These are phyloP conservation scores for Petrea volubilis DNA, from an alignment of 257 asterid species.

Conservation along the genomic window DNA sequence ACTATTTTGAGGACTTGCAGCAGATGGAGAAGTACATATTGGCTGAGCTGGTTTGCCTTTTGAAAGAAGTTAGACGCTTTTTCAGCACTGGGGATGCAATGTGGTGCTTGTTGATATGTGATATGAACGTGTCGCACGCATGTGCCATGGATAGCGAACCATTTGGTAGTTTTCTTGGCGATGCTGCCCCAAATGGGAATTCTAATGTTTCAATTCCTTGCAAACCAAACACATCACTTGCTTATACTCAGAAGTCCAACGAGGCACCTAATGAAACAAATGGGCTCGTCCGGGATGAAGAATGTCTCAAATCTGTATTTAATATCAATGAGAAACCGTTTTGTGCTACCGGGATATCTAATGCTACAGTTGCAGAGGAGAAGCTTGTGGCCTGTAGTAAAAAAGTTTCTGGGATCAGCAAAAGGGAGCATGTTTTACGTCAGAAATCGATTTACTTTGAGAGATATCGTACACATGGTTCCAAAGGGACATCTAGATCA, in stretches of 20 bases:
- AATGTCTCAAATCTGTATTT: slow-evolving; percentile 36
- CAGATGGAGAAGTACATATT: slow-evolving; percentile 85
- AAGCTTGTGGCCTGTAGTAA: slow-evolving; percentile 62
- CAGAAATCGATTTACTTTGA: slow-evolving; percentile 77
- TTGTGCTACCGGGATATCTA: slow-evolving; percentile 46
- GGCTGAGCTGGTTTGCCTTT: slow-evolving; percentile 90
- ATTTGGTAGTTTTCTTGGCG: slow-evolving; percentile 45
- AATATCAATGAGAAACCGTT: slow-evolving; percentile 50
- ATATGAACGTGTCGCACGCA: slow-evolving; percentile 87
- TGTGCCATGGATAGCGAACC: slow-evolving; percentile 85
- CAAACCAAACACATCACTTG: slow-evolving; percentile 43
- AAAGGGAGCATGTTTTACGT: slow-evolving; percentile 70
- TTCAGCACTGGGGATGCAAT: slow-evolving; percentile 96
- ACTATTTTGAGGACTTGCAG: slow-evolving; percentile 73
- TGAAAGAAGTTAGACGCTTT: slow-evolving; percentile 82
- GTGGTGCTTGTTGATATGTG: slow-evolving; percentile 96
- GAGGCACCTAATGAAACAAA: slow-evolving; percentile 39
- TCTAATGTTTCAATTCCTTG: slow-evolving; percentile 40
- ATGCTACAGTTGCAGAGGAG: too few relatives aligned
- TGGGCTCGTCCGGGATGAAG: slow-evolving; percentile 43
- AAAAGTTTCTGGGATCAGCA: slow-evolving; percentile 70
- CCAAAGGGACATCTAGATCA: slow-evolving; percentile 56
- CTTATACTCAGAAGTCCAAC: slow-evolving; percentile 43
- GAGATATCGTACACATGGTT: slow-evolving; percentile 64
- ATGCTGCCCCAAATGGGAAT: slow-evolving; percentile 32